phyloP scores from a whole-genome alignment of 2,329 filamentous ascomycete species.

The Endoconidiophora polonica region DNA sequence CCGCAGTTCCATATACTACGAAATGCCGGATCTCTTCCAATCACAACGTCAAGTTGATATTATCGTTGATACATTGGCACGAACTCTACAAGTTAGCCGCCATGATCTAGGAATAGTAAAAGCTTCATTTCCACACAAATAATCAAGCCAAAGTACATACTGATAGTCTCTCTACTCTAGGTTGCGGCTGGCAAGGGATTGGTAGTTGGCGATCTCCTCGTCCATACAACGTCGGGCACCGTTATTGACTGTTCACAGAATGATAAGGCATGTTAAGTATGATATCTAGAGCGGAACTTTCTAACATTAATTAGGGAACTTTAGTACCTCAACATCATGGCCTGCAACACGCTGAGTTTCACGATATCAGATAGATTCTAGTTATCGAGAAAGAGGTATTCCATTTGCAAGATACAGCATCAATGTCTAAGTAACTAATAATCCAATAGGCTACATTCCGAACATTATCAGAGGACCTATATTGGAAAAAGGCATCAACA shows the following conservation, averaged over 20 bases:
- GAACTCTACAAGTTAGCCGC: conserved; percentile 47
- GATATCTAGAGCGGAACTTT: background rate
- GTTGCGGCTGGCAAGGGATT: conserved; percentile 60
- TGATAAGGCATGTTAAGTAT: conserved; percentile 16
- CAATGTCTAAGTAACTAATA: conserved; percentile 13
- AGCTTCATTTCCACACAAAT: background rate
- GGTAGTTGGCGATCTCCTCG: conserved; percentile 39
- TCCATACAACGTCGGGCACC: conserved; percentile 30
- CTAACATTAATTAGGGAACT: conserved; percentile 30
- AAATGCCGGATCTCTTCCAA: conserved; percentile 54
- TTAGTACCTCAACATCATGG: conserved; percentile 39
- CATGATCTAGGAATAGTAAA: conserved; percentile 52
- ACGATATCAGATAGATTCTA: conserved; percentile 43
- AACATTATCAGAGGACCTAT: conserved; percentile 40
- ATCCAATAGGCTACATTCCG: conserved; percentile 56
- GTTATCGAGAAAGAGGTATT: conserved; percentile 64
- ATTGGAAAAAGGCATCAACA: conserved; percentile 32
- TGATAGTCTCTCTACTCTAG: conserved; percentile 23
- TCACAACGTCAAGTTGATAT: conserved; percentile 52
- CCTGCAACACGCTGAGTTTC: conserved; percentile 33
- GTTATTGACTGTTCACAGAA: conserved; percentile 19
- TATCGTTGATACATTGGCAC: conserved; percentile 58
- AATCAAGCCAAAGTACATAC: background rate
- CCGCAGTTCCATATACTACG: conserved; percentile 61
- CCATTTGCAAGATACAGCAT: background rate